Evolutionary conservation across 129 eudicot genomes (phyloP).

Genomic region (Flaveria trinervia): DNA sequence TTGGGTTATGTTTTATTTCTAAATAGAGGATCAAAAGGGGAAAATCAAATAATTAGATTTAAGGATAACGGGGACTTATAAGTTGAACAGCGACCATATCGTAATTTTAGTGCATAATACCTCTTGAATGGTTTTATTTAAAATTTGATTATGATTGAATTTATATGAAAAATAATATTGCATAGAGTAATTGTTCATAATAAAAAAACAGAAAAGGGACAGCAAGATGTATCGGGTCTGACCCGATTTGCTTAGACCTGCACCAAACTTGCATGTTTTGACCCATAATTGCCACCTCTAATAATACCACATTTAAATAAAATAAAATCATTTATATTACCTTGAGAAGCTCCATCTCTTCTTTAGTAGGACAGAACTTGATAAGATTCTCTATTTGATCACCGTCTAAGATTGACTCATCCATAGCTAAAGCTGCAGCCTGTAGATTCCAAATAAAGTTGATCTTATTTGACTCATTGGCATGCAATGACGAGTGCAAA

Average conservation of each 20-base stretch:
- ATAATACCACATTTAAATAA: background rate
- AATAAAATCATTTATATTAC: conserved; percentile 32
- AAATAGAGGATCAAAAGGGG: background rate
- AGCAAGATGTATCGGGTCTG: background rate
- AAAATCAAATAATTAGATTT: background rate
- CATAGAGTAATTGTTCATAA: background rate
- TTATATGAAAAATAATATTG: background rate
- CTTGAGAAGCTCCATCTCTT: conserved; percentile 91
- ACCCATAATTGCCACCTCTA: background rate
- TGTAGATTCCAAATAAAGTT: conserved; percentile 29
- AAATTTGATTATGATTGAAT: background rate
- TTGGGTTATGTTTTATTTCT: background rate
- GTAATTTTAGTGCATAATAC: background rate
- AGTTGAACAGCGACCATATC: background rate
- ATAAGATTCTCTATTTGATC: conserved; percentile 92
- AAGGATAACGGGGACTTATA: background rate
- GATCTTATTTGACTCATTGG: conserved; percentile 19
- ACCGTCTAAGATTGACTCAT: conserved; percentile 76
- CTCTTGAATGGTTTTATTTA: background rate
- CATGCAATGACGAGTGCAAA: background rate
- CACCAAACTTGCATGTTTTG: background rate
- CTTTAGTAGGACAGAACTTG: conserved; percentile 83
- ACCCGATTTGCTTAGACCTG: background rate
- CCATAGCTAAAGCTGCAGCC: conserved; percentile 92
- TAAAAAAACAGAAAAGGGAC: background rate